Conservation (phyloP, 2,329 filamentous ascomycete species). For the Arthroderma uncinatum region DNA sequence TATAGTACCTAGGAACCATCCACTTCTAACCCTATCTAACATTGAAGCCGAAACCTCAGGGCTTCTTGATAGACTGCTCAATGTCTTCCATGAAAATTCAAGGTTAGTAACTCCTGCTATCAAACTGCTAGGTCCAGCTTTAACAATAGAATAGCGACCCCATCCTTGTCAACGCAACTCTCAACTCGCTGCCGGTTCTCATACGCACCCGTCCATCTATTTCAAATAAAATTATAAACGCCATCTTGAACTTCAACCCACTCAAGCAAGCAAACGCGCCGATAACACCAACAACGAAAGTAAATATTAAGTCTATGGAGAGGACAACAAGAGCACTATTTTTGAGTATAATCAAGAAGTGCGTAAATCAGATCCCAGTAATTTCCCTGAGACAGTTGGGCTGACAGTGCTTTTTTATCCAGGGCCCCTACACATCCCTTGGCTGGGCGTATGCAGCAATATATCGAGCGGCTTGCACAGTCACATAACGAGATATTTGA, state of each 20-base stretch:
- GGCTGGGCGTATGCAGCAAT: slow-evolving; percentile 68
- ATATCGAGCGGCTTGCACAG: slow-evolving; percentile 72
- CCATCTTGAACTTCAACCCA: slow-evolving; percentile 84
- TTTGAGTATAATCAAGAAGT: slow-evolving; percentile 71
- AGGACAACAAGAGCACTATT: slow-evolving; percentile 79
- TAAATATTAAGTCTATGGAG: slow-evolving; percentile 87
- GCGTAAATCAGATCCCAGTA: slow-evolving; percentile 20
- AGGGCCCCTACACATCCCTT: slow-evolving; percentile 74
- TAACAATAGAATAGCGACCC: slow-evolving; percentile 53
- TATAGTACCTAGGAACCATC: slow-evolving; percentile 72
- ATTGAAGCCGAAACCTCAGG: slow-evolving; percentile 90
- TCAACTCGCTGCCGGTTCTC: slow-evolving; percentile 77
- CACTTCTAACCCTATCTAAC: slow-evolving; percentile 63
- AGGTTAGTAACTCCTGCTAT: slow-evolving; percentile 48
- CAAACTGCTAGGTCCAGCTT: neutral
- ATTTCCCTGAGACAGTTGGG: neutral
- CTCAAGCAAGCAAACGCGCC: slow-evolving; percentile 66
- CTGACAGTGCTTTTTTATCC: neutral
- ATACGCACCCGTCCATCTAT: slow-evolving; percentile 71
- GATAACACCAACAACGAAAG: slow-evolving; percentile 65
- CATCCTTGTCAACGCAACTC: slow-evolving; percentile 74
- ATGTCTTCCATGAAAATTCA: slow-evolving; percentile 72
- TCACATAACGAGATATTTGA: slow-evolving; percentile 69
- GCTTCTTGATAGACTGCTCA: slow-evolving; percentile 75
- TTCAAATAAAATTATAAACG: slow-evolving; percentile 72